phyloP scores from a whole-genome alignment of 768 basidiomycete species.

The Russula virescens region DNA sequence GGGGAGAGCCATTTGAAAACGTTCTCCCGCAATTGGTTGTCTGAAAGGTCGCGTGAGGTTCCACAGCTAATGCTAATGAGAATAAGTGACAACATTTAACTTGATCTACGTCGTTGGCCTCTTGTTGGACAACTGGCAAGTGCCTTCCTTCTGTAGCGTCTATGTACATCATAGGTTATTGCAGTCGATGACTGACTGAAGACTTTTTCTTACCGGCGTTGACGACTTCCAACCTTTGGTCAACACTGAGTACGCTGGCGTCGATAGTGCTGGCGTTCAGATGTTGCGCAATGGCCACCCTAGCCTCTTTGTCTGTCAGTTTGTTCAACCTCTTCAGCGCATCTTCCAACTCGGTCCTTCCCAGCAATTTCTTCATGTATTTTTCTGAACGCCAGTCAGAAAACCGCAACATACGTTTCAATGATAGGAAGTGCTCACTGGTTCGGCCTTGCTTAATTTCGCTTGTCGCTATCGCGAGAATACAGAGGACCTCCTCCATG shows the following conservation, averaged over 20 bases:
- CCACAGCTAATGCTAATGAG: neutral
- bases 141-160: too few species aligned
- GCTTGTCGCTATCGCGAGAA: neutral
- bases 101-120: neutral
- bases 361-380: neutral
- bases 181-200: neutral
- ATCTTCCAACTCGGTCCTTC: neutral
- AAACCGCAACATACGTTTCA: too few species aligned
- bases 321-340: neutral
- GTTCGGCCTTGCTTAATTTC: neutral
- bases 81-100: neutral
- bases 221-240: neutral
- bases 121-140: too few species aligned
- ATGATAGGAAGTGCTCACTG: neutral
- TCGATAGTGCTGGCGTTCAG: neutral
- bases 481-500: neutral
- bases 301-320: neutral
- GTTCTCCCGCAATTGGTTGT: neutral
- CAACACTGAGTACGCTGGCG: neutral
- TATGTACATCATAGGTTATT: too few species aligned
- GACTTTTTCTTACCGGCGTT: neutral
- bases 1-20: conserved; percentile 6
- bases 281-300: neutral
- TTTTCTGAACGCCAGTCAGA: neutral
- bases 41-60: neutral